Evolutionary conservation across 2,329 filamentous ascomycete genomes (phyloP), one percentile per base, ranked within the genome.

Genomic region (Ophiostoma pallidulum): DNA sequence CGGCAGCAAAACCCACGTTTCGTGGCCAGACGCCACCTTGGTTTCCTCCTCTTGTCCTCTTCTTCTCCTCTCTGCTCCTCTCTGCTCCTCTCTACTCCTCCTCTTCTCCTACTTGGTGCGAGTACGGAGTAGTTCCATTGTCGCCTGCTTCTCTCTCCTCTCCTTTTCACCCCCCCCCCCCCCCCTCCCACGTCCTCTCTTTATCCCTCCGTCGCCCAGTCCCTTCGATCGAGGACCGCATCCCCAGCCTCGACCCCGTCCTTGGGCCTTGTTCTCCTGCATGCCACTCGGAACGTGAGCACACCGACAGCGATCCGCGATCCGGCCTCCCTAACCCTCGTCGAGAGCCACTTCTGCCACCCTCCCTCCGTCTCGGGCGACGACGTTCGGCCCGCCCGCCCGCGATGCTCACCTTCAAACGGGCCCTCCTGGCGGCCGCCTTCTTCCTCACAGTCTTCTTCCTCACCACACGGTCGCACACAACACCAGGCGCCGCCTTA

Each of bases 361-460:
- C 16, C 4, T 19, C 24, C 29, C 18, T 4, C 33, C 31, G 7
- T n/a, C n/a, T n/a, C n/a, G n/a, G n/a, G n/a, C n/a, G n/a, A n/a
- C n/a, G n/a, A n/a, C n/a, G n/a, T n/a, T n/a, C 43, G 4, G 5
- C 22, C 13, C 28, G 13, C 20, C n/a, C 35, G 28, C 16, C 43
- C 60, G 68, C 60, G 50, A 94, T 94, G 87, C 75, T 90, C 63
- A 85, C 84, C 59, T 86, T 86, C 61, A 78, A 81, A 60, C 83
- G 85, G 66, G 84, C 85, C 60, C 64, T 94, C 53, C 68, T 87
- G 57, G 75, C 82, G 47, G 85, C 87, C 41, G 74, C 77, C 57
- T 75, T 82, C 61, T 66, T 90, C 54, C 65, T 91, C 57, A 75
- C 78, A 24, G 70, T 86, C 59, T 72, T 90, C 66, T 80, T 82